A percentile compares a stretch with the other conserved stretches of the same genome.
Conservation (phyloP, 768 basidiomycete species). For the Phlebiopsis gigantea region DNA sequence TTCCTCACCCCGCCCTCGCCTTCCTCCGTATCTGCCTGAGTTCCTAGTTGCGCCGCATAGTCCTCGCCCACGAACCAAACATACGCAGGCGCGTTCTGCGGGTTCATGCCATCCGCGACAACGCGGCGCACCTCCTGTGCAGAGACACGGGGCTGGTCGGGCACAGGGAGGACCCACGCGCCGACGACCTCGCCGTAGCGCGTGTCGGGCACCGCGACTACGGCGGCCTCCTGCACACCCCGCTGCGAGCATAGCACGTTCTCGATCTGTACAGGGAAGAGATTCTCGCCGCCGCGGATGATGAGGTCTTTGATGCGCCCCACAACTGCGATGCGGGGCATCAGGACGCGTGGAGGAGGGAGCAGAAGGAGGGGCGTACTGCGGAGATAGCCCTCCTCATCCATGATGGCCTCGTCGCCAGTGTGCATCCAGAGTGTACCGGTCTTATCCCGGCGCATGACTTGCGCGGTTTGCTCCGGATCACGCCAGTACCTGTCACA, state of each 20-base stretch:
- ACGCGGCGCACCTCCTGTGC: slow-evolving; percentile 47
- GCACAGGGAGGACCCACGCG: slow-evolving; percentile 58
- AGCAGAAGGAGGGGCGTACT: slow-evolving; percentile 37
- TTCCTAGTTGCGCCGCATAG: neutral
- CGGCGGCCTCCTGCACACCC: slow-evolving; percentile 66
- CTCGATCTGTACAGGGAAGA: slow-evolving; percentile 84
- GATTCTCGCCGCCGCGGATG: slow-evolving; percentile 84
- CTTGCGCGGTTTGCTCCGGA: slow-evolving; percentile 55
- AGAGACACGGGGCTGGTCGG: slow-evolving; percentile 25
- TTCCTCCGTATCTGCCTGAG: neutral
- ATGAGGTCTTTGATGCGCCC: slow-evolving; percentile 83
- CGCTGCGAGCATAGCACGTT: slow-evolving; percentile 56
- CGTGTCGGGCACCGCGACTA: slow-evolving; percentile 62
- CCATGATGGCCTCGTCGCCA: slow-evolving; percentile 77
- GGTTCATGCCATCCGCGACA: slow-evolving; percentile 65
- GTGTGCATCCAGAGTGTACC: slow-evolving; percentile 78
- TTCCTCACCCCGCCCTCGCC: slow-evolving; percentile 1
- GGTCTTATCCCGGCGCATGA: slow-evolving; percentile 51
- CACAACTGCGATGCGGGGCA: slow-evolving; percentile 45
- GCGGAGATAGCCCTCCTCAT: slow-evolving; percentile 72
- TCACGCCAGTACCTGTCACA: slow-evolving; percentile 68
- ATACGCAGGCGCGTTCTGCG: slow-evolving; percentile 81
- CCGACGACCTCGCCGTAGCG: slow-evolving; percentile 78
- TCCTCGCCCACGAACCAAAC: slow-evolving; percentile 81
- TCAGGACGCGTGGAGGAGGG: neutral